Conservation (phyloP, 805 yeast species). For the Ogataea siamensis region DNA sequence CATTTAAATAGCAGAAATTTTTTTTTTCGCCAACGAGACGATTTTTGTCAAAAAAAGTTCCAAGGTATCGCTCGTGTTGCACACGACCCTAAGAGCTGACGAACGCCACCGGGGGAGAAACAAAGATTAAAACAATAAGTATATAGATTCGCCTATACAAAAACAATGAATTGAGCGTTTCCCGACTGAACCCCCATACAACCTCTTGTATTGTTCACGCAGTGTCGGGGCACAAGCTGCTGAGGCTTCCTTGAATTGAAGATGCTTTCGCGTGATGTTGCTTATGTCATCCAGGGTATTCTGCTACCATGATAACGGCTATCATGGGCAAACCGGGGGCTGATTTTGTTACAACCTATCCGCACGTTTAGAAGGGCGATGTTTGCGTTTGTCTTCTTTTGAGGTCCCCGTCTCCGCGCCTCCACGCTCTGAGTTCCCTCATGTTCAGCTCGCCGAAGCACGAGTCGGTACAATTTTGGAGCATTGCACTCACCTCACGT, state of each 20-base stretch:
- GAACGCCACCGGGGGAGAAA: constrained; percentile 12
- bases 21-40: constrained; percentile 15
- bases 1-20: constrained; percentile 24
- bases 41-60: constrained; percentile 4
- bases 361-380: neutral
- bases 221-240: neutral
- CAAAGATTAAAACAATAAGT: neutral
- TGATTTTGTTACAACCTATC: neutral
- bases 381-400: constrained; percentile 11
- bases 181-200: neutral
- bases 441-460: constrained; percentile 28
- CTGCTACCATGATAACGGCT: too few species aligned
- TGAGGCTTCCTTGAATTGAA: neutral
- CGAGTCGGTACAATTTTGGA: constrained; percentile 16
- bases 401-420: constrained; percentile 19
- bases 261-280: neutral
- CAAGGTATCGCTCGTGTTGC: neutral
- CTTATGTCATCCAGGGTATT: neutral
- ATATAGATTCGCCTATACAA: neutral
- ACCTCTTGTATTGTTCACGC: neutral
- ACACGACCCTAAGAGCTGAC: constrained; percentile 2
- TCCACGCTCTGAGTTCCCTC: constrained; percentile 29
- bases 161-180: neutral
- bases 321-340: too few species aligned
- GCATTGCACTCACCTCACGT: constrained; percentile 18